Conservation (phyloP, 495 filamentous ascomycete species). For the Xylaria palmicola region DNA sequence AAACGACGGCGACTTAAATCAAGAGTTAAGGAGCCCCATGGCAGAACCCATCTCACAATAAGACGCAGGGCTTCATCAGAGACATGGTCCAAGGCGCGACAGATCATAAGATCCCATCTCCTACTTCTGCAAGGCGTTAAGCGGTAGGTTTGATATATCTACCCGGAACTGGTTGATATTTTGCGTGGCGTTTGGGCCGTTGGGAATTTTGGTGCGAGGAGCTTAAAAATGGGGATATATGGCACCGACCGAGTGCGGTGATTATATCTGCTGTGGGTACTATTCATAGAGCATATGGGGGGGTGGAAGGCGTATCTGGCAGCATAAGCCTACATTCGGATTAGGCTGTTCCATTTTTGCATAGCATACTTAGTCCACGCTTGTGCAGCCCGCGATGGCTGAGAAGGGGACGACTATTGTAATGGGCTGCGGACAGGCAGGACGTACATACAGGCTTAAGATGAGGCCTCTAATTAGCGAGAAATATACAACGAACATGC, state of each 20-base stretch:
- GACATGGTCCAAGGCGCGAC: not conserved
- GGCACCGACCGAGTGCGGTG: constrained; percentile 7
- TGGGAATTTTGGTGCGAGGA: not conserved
- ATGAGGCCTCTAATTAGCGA: not conserved
- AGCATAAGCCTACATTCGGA: constrained; percentile 11
- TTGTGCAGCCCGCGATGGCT: not conserved
- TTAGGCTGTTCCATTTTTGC: constrained; percentile 7
- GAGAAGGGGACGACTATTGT: not conserved
- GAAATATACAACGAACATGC: not conserved
- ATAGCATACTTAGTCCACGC: not conserved
- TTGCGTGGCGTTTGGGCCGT: not conserved
- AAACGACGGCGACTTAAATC: constrained; percentile 17
- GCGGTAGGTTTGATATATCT: not conserved
- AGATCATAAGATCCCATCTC: not conserved
- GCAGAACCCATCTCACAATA: not conserved
- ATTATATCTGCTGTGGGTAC: not conserved
- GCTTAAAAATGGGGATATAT: constrained; percentile 9
- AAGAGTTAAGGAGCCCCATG: not conserved
- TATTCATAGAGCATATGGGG: constrained; percentile 10
- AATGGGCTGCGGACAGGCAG: not conserved
- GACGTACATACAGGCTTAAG: not conserved
- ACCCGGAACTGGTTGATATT: not conserved
- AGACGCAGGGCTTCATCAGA: not conserved
- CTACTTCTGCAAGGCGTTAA: not conserved
- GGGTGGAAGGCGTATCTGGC: constrained; percentile 2